A percentile compares a stretch with the other conserved stretches of the same genome.
Evolutionary conservation across 495 filamentous ascomycete species (phyloP).

Genomic region (Aspergillus heteromorphus): DNA sequence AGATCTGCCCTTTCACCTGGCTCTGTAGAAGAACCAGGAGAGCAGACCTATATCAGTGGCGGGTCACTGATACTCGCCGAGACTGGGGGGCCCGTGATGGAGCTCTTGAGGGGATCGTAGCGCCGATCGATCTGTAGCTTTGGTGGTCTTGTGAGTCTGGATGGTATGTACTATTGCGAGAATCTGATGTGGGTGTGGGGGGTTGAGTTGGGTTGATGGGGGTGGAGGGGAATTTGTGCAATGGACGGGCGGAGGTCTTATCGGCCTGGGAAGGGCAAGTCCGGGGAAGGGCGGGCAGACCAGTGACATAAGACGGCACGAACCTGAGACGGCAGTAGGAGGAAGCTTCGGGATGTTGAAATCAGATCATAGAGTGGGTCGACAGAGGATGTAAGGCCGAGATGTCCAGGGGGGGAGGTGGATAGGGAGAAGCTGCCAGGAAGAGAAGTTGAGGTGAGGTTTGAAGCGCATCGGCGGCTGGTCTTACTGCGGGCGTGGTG

Average conservation of each 20-base stretch:
- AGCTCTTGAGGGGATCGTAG: slow-evolving; percentile 9
- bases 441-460: slow-evolving; percentile 8
- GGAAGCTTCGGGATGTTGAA: no score
- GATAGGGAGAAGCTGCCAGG: neutral
- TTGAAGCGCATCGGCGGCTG: slow-evolving; percentile 14
- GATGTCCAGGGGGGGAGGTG: neutral
- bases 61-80: slow-evolving; percentile 23
- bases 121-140: slow-evolving; percentile 8
- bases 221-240: neutral
- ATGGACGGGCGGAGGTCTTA: slow-evolving; percentile 17
- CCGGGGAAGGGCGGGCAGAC: slow-evolving; percentile 1
- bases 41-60: slow-evolving; percentile 39
- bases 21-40: slow-evolving; percentile 47
- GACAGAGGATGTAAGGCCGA: neutral
- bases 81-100: slow-evolving; percentile 14
- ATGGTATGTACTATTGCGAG: no score
- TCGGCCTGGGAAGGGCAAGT: slow-evolving; percentile 12
- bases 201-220: slow-evolving; percentile 5
- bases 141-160: neutral
- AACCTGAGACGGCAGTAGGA: neutral
- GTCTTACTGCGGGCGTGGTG: slow-evolving; percentile 12
- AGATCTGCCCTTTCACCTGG: slow-evolving; percentile 46
- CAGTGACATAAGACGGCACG: neutral
- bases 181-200: neutral
- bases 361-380: neutral